Conservation (phyloP, 2,329 filamentous ascomycete genomes). For the Xylariaceae sp. region DNA sequence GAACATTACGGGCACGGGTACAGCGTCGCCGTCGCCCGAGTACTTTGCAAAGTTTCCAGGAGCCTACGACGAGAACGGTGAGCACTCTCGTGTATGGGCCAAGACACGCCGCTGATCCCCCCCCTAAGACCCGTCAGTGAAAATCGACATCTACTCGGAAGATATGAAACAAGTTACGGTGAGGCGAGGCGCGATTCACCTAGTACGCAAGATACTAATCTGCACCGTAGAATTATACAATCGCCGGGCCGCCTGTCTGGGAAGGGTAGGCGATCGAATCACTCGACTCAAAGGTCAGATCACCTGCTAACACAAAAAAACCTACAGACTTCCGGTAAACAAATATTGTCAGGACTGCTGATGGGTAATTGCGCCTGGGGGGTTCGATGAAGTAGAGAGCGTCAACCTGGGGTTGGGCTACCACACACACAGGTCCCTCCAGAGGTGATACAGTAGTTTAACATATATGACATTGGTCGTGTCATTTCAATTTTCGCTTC, state of each 20-base stretch:
- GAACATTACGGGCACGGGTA: constrained; percentile 38
- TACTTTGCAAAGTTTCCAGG: constrained; percentile 42
- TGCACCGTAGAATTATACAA: constrained; percentile 39
- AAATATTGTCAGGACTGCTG: constrained; percentile 27
- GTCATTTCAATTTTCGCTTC: background rate
- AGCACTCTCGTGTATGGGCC: constrained; percentile 4
- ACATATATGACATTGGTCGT: background rate
- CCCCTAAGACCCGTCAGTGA: constrained; percentile 40
- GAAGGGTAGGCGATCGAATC: constrained; percentile 34
- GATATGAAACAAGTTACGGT: constrained; percentile 38
- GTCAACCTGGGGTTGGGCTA: background rate
- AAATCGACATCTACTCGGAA: constrained; percentile 43
- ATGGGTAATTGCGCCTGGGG: background rate
- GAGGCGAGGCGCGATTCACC: constrained; percentile 4
- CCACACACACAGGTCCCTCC: too few relatives aligned
- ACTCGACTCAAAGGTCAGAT: background rate
- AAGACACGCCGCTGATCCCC: constrained; percentile 11
- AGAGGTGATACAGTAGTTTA: background rate
- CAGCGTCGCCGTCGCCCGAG: constrained; percentile 32
- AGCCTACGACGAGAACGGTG: constrained; percentile 40
- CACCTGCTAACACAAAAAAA: background rate
- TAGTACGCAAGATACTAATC: constrained; percentile 11
- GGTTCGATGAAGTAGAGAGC: background rate
- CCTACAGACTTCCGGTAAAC: constrained; percentile 17
- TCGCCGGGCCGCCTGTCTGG: constrained; percentile 45